phyloP scores from a whole-genome alignment of 805 yeast genomes.

The Babjeviella inositovora region DNA sequence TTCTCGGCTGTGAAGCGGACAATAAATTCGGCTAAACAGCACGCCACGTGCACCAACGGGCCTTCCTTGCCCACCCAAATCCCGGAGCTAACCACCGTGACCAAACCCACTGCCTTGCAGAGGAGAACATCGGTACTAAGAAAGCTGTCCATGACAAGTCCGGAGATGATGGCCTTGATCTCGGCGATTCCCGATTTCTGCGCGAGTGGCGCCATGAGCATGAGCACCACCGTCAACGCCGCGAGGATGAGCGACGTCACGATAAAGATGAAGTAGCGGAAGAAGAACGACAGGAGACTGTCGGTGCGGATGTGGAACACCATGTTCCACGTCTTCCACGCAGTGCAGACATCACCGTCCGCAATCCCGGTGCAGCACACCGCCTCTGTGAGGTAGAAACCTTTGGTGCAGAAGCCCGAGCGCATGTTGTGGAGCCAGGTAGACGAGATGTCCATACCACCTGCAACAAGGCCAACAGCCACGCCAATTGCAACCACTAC shows the following conservation, averaged over 20 bases:
- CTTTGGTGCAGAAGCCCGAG: slow-evolving; percentile 29
- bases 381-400: slow-evolving; percentile 8
- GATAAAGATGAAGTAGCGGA: slow-evolving; percentile 17
- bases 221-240: slow-evolving; percentile 14
- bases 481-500: slow-evolving; percentile 26
- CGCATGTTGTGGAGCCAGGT: slow-evolving; percentile 34
- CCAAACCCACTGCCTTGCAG: slow-evolving; percentile 39
- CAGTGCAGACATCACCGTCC: slow-evolving; percentile 12
- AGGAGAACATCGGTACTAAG: slow-evolving; percentile 34
- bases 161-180: slow-evolving; percentile 50
- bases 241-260: slow-evolving; percentile 21
- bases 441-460: slow-evolving; percentile 29
- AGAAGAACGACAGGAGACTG: slow-evolving; percentile 12
- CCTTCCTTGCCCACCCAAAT: slow-evolving; percentile 81
- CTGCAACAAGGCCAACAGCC: slow-evolving; percentile 28
- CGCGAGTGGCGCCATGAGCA: slow-evolving; percentile 16
- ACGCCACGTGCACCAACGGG: slow-evolving; percentile 68
- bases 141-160: slow-evolving; percentile 37
- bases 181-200: slow-evolving; percentile 60
- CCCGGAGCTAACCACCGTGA: slow-evolving; percentile 59
- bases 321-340: slow-evolving; percentile 15
- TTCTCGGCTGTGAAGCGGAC: slow-evolving; percentile 9
- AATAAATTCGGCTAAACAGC: slow-evolving; percentile 31
- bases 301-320: slow-evolving; percentile 7
- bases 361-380: slow-evolving; percentile 11